phyloP scores from a whole-genome alignment of 495 filamentous ascomycete genomes.

The Tuber calosporum region DNA sequence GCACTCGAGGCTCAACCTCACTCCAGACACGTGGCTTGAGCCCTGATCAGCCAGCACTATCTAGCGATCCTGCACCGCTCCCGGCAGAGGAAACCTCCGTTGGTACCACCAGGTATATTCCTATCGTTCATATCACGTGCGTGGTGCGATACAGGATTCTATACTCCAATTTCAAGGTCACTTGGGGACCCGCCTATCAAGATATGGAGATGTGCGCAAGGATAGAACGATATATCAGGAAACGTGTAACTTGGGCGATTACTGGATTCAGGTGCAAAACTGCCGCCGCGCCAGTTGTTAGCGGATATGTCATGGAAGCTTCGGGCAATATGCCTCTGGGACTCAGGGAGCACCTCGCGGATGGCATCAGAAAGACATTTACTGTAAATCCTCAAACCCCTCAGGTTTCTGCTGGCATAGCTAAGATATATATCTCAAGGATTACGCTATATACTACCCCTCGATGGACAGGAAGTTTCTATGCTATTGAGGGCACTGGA shows the following conservation, averaged over 20 bases:
- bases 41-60: neutral
- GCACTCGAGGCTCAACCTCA: neutral
- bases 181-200: slow-evolving; percentile 26
- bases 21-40: neutral
- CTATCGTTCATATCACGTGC: neutral
- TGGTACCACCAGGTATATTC: neutral
- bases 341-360: slow-evolving; percentile 5
- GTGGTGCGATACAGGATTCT: neutral
- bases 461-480: slow-evolving; percentile 19
- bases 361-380: slow-evolving; percentile 25
- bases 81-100: neutral
- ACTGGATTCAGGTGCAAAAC: slow-evolving; percentile 27
- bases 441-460: slow-evolving; percentile 26
- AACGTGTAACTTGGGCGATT: slow-evolving; percentile 8
- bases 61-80: neutral
- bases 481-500: neutral
- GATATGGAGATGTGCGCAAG: slow-evolving; percentile 18
- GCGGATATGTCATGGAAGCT: slow-evolving; percentile 29
- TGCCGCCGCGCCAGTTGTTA: slow-evolving; percentile 1
- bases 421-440: neutral
- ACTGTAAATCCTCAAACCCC: neutral
- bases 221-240: slow-evolving; percentile 15
- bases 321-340: slow-evolving; percentile 22
- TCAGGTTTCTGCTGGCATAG: neutral
- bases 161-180: slow-evolving; percentile 28